Conservation (phyloP, 2,329 filamentous ascomycete species). For the Clathrospora elynae region DNA sequence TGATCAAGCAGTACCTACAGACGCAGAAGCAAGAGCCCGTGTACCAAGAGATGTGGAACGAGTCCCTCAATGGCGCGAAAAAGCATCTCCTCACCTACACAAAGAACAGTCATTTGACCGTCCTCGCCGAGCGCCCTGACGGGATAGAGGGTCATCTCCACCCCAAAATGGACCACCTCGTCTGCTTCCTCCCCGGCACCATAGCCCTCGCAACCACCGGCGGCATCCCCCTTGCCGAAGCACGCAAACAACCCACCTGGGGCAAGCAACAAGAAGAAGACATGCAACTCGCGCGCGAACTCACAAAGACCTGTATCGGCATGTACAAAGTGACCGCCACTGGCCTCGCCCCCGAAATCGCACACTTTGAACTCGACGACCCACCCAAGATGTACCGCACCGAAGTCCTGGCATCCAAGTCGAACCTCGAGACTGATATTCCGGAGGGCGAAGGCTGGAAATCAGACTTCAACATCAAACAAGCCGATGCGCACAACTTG, state of each 20-base stretch:
- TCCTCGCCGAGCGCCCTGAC: slow-evolving; percentile 81
- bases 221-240: slow-evolving; percentile 75
- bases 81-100: slow-evolving; percentile 94
- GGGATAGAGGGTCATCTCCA: slow-evolving; percentile 70
- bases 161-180: slow-evolving; percentile 97
- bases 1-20: slow-evolving; percentile 98
- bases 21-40: slow-evolving; percentile 84
- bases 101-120: slow-evolving; percentile 77
- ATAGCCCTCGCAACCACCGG: slow-evolving; percentile 87
- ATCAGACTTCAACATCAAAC: slow-evolving; percentile 77
- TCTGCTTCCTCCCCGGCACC: slow-evolving; percentile 96
- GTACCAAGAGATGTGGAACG: slow-evolving; percentile 92
- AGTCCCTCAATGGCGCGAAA: slow-evolving; percentile 81
- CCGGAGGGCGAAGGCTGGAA: slow-evolving; percentile 67
- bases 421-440: slow-evolving; percentile 33
- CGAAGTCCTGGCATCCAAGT: slow-evolving; percentile 55
- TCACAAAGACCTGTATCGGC: slow-evolving; percentile 97
- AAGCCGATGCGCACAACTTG: slow-evolving; percentile 87
- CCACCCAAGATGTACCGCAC: slow-evolving; percentile 65
- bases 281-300: slow-evolving; percentile 82
- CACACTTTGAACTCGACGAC: slow-evolving; percentile 78
- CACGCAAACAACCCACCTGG: slow-evolving; percentile 73
- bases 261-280: slow-evolving; percentile 80
- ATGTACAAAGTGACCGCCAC: slow-evolving; percentile 93
- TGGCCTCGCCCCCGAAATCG: slow-evolving; percentile 92